Conservation (phyloP, 2,329 filamentous ascomycete genomes). For the Phialocephala sp. region DNA sequence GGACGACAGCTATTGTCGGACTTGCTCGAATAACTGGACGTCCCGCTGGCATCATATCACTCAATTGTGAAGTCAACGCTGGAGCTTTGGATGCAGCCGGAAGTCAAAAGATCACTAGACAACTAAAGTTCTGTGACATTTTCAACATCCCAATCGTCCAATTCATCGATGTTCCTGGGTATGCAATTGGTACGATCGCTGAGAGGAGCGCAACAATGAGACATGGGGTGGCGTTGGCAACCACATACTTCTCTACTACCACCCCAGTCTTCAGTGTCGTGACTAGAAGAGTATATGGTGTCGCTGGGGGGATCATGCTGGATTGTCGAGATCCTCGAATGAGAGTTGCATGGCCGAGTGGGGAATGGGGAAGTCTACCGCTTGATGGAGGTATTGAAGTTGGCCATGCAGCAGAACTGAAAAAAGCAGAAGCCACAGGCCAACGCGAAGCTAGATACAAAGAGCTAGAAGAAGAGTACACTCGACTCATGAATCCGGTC, state of each 20-base stretch:
- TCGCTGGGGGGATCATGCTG: constrained; percentile 69
- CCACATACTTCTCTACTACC: constrained; percentile 66
- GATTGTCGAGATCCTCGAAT: constrained; percentile 65
- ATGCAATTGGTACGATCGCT: constrained; percentile 67
- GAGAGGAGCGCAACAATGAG: constrained; percentile 69
- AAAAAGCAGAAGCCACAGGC: constrained; percentile 57
- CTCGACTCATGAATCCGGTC: constrained; percentile 67
- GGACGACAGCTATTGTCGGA: constrained; percentile 64
- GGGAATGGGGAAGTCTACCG: constrained; percentile 66
- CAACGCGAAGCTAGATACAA: constrained; percentile 57
- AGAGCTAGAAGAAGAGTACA: constrained; percentile 64
- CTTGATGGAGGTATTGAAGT: constrained; percentile 70
- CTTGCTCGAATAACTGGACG: constrained; percentile 62
- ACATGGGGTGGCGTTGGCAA: constrained; percentile 65
- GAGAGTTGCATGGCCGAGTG: constrained; percentile 67
- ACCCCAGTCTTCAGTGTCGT: constrained; percentile 68
- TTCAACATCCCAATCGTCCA: constrained; percentile 69
- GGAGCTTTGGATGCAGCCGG: constrained; percentile 66
- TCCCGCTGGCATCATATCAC: constrained; percentile 63
- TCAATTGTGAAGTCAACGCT: constrained; percentile 66
- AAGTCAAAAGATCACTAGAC: constrained; percentile 63
- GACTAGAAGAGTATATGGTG: constrained; percentile 64
- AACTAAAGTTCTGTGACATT: constrained; percentile 68
- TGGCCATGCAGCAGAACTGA: constrained; percentile 64
- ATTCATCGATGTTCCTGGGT: constrained; percentile 67